Conservation (phyloP, 345 rosid species). For the Pelargonium nanum region DNA sequence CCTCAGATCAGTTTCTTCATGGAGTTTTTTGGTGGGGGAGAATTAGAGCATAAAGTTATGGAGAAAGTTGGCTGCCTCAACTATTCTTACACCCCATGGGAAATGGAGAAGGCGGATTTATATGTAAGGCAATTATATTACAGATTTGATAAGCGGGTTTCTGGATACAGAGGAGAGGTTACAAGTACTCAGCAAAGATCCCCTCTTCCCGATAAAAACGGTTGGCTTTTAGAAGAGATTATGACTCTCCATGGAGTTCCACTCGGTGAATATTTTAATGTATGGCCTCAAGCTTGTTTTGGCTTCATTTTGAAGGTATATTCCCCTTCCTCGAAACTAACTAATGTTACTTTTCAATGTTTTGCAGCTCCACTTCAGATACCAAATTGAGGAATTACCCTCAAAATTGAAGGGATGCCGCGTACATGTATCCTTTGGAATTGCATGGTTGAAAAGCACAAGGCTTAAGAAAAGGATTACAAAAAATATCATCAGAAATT, state of each 20-base stretch:
- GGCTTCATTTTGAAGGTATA: neutral
- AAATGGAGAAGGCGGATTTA: constrained; percentile 66
- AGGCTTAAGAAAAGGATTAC: constrained; percentile 64
- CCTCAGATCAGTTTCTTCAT: constrained; percentile 54
- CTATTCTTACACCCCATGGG: constrained; percentile 87
- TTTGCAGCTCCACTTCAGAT: constrained; percentile 71
- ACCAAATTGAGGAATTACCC: constrained; percentile 64
- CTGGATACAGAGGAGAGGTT: constrained; percentile 83
- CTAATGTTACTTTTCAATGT: constrained; percentile 4
- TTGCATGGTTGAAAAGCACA: constrained; percentile 89
- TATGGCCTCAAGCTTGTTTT: constrained; percentile 17
- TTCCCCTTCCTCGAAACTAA: neutral
- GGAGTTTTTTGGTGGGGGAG: constrained; percentile 76
- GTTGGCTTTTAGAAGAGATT: constrained; percentile 87
- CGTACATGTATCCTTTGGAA: constrained; percentile 54
- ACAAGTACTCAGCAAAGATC: constrained; percentile 86
- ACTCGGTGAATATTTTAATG: constrained; percentile 78
- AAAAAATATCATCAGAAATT: constrained; percentile 51
- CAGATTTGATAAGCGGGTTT: constrained; percentile 61
- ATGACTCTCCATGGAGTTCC: constrained; percentile 92
- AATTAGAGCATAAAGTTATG: constrained; percentile 70
- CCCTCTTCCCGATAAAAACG: constrained; percentile 44
- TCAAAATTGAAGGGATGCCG: constrained; percentile 43
- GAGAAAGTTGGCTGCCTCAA: constrained; percentile 79
- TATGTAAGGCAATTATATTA: constrained; percentile 74